Percentiles rank a stretch among this genome's conserved stretches.
Conservation (phyloP, 2,329 filamentous ascomycete genomes). For the Sporothrix brunneoviolacea region DNA sequence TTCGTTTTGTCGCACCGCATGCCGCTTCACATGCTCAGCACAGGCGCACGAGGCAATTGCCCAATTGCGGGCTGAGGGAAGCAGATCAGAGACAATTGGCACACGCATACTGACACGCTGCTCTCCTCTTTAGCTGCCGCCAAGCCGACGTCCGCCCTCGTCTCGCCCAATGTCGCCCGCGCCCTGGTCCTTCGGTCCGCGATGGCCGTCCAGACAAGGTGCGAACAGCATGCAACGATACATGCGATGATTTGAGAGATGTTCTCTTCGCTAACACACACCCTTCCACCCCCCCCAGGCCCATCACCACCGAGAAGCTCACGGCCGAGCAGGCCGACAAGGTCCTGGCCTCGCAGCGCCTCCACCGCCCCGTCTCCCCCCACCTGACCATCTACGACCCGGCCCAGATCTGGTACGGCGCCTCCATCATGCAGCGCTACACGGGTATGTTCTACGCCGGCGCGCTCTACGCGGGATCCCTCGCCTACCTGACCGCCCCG, state of each 20-base stretch:
- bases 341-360: constrained; percentile 76
- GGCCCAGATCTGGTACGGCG: constrained; percentile 77
- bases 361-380: constrained; percentile 72
- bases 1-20: constrained; percentile 25
- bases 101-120: constrained; percentile 3
- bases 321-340: constrained; percentile 46
- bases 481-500: constrained; percentile 75
- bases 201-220: constrained; percentile 42
- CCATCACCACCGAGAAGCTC: constrained; percentile 52
- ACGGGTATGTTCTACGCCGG: constrained; percentile 70
- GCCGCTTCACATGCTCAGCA: too few species aligned
- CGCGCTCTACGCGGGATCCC: constrained; percentile 70
- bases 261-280: too few species aligned
- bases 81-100: background rate
- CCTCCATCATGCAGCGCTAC: constrained; percentile 69
- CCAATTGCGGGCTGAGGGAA: background rate
- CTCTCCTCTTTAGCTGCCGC: constrained; percentile 26
- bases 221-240: constrained; percentile 20
- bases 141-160: constrained; percentile 39
- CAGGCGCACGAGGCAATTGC: too few species aligned
- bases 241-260: too few species aligned
- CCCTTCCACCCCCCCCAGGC: constrained; percentile 30
- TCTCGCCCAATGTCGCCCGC: constrained; percentile 42
- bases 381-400: constrained; percentile 82
- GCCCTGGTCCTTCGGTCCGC: constrained; percentile 37